These are phyloP conservation scores for Nitzschia putrida DNA, from an alignment of 108 stramenopile species.

Conservation along the genomic window DNA sequence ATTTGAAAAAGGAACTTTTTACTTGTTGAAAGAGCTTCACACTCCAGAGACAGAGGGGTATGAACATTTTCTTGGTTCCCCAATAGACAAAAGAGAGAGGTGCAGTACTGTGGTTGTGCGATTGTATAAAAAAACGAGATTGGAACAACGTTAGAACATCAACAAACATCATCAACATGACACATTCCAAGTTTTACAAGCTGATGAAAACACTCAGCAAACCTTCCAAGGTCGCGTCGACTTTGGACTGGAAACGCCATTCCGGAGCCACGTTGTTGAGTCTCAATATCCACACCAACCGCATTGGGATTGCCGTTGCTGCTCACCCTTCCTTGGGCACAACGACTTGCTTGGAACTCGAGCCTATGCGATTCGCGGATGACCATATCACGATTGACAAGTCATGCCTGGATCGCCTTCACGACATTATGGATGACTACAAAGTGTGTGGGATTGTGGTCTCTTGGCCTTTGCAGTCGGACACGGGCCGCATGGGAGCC, in stretches of 20 bases:
- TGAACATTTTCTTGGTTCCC: too few species aligned
- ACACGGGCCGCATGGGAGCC: slow-evolving; percentile 42
- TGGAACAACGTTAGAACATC: not conserved
- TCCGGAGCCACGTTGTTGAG: slow-evolving; percentile 25
- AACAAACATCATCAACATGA: not conserved
- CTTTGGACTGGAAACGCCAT: slow-evolving; percentile 44
- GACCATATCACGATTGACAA: slow-evolving; percentile 14
- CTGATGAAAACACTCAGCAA: slow-evolving; percentile 22
- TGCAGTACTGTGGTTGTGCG: too few species aligned
- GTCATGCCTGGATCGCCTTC: slow-evolving; percentile 20
- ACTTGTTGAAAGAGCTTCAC: too few species aligned
- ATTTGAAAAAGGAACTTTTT: too few species aligned
- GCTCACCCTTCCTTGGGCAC: slow-evolving; percentile 26
- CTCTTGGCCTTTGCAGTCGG: slow-evolving; percentile 47
- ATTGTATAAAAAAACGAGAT: too few species aligned
- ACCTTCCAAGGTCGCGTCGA: slow-evolving; percentile 36
- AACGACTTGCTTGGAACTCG: slow-evolving; percentile 20
- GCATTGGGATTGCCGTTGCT: slow-evolving; percentile 32
- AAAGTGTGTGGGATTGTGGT: slow-evolving; percentile 52
- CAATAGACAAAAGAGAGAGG: too few species aligned
- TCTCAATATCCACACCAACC: slow-evolving; percentile 36
- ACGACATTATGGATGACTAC: slow-evolving; percentile 25
- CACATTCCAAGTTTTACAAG: slow-evolving; percentile 14
- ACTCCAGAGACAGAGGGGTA: too few species aligned
- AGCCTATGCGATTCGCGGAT: slow-evolving; percentile 27